Conservation (phyloP, 1,284 basidiomycete species). For the Quambalaria eucalypti region DNA sequence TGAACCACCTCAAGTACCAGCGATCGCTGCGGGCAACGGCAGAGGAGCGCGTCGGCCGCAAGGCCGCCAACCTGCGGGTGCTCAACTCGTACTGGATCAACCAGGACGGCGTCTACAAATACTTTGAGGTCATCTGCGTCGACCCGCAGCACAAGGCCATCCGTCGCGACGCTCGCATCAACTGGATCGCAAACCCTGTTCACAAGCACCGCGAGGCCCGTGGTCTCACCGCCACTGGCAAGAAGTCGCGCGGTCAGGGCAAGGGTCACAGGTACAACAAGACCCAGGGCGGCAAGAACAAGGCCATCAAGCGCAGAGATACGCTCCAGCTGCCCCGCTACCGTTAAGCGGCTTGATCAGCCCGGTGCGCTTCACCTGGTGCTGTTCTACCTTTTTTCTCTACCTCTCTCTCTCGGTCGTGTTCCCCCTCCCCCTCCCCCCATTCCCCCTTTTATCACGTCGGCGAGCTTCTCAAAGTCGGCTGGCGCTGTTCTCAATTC, state of each 20-base stretch:
- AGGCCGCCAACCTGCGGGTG: conserved; percentile 87
- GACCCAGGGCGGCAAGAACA: conserved; percentile 60
- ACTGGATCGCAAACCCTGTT: conserved; percentile 96
- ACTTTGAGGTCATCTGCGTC: conserved; percentile 97
- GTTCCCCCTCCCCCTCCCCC: too few relatives aligned
- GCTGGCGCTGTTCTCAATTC: too few relatives aligned
- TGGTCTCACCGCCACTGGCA: conserved; percentile 91
- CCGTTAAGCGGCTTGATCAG: conserved; percentile 58
- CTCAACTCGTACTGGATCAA: conserved; percentile 96
- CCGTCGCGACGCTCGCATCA: conserved; percentile 87
- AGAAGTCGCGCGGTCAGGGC: conserved; percentile 60
- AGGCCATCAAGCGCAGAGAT: conserved; percentile 85
- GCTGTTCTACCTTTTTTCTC: too few relatives aligned
- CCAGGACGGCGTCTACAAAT: conserved; percentile 98
- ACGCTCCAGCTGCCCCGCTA: conserved; percentile 89
- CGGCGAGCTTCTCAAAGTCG: too few relatives aligned
- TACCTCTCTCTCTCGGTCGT: too few relatives aligned
- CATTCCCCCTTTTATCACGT: too few relatives aligned
- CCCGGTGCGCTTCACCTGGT: too few relatives aligned
- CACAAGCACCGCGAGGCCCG: conserved; percentile 98
- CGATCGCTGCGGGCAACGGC: conserved; percentile 84
- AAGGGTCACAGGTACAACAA: conserved; percentile 95
- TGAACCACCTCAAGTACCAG: conserved; percentile 98
- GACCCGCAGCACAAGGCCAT: conserved; percentile 88
- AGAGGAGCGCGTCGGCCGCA: conserved; percentile 93